Evolutionary conservation across 164 flowering plant species (phyloP), one percentile per base, ranked within the genome.

Genomic region (Magnolia changhungtana): DNA sequence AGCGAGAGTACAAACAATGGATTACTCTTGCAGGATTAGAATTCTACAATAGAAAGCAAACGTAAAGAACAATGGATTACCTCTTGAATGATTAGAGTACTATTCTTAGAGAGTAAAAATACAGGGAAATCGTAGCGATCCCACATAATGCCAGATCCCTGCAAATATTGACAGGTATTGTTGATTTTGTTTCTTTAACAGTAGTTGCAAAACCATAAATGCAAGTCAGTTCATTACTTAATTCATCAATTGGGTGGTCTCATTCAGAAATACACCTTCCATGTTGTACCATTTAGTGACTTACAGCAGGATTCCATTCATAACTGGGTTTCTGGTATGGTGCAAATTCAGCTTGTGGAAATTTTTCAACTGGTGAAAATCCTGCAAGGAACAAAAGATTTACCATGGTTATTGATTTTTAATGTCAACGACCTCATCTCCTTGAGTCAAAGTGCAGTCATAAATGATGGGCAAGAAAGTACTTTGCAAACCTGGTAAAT

Each of bases 131-230:
- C 80, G 77, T 91, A 92, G 51, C 82, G 67, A 37, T 85, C 88
- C 97, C 87, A 85, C 97, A 96, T 89, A 51, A 92, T 82, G 67
- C 93, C 91, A 78, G 95, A 91, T 79, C 98, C 98, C 98, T 95
- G 90, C 81, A 87, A 74, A 78, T 63, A 72, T 49, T 23, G 58
- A 67, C 31, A 76, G 16, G 31, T 23, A 10, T 58, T 14, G 61
- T 31, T 52, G 7, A 13, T 67, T 66, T 3, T 49, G 71, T 64
- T 52, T 51, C 27, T 52, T 37, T 11, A 63, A 14, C 61, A 55
- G 16, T 16, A 55, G 18, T 55, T 16, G 19, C 65, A 58, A 59
- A n/a, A 70, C 24, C 45, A 45, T 49, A 68, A 16, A 21, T 10
- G 59, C 66, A 59, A 78, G 20, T 18, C 37, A 72, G 37, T 49